Evolutionary conservation across 495 filamentous ascomycete genomes (phyloP).

Genomic region (Xylaria venustula): DNA sequence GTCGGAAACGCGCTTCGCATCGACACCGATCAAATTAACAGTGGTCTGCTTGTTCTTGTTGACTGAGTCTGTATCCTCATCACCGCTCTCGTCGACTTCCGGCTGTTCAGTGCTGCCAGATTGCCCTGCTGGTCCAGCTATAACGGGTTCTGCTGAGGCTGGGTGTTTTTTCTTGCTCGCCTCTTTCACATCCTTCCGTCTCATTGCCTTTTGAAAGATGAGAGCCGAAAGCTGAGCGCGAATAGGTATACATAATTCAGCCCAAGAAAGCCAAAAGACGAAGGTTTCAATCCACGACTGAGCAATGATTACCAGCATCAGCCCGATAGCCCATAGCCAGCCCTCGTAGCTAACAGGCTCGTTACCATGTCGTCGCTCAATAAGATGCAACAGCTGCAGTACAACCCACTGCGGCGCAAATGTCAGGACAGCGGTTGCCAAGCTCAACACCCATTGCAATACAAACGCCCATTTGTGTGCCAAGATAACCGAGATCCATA

Average conservation of each 20-base stretch:
- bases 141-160: constrained; percentile 20
- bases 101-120: constrained; percentile 22
- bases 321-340: constrained; percentile 66
- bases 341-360: constrained; percentile 41
- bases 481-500: constrained; percentile 61
- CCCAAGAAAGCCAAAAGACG: constrained; percentile 65
- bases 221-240: constrained; percentile 68
- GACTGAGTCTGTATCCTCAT: constrained; percentile 51
- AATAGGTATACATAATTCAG: constrained; percentile 62
- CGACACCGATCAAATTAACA: constrained; percentile 78
- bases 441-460: constrained; percentile 54
- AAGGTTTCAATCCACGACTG: constrained; percentile 60
- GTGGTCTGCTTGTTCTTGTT: constrained; percentile 68
- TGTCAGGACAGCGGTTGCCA: constrained; percentile 53
- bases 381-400: constrained; percentile 56
- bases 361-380: constrained; percentile 59
- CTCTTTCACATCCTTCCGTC: constrained; percentile 74
- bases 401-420: constrained; percentile 72
- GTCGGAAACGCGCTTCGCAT: constrained; percentile 70
- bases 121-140: constrained; percentile 24
- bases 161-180: constrained; percentile 36
- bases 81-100: constrained; percentile 34
- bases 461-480: constrained; percentile 54
- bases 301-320: constrained; percentile 57
- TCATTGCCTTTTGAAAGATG: constrained; percentile 76